Evolutionary conservation across 129 eudicot genomes (phyloP).

Genomic region (Cynara cardunculus): DNA sequence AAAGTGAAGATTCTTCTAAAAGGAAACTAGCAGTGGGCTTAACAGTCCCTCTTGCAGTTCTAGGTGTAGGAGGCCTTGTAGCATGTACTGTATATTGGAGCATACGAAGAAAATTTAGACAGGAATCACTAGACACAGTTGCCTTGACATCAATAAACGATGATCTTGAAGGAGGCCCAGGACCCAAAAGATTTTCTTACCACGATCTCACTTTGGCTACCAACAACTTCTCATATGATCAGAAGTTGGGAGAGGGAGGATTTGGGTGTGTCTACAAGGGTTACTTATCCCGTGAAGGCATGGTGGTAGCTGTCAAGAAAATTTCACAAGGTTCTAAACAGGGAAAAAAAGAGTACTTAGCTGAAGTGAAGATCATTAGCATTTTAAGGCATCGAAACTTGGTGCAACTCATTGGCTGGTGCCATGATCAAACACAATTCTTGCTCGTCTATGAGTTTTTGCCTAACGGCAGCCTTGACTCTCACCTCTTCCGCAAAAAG

Average conservation of each 20-base stretch:
- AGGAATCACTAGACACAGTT: not conserved
- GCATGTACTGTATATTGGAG: not conserved
- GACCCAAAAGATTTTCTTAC: conserved; percentile 1
- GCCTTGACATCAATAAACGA: conserved; percentile 14
- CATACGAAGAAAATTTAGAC: not conserved
- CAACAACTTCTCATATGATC: not conserved
- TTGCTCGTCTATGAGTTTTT: conserved; percentile 40
- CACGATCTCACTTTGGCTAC: not conserved
- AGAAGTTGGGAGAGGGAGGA: not conserved
- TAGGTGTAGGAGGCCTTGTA: not conserved
- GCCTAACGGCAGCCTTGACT: conserved; percentile 37
- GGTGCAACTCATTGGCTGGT: conserved; percentile 39
- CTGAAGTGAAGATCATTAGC: conserved; percentile 38
- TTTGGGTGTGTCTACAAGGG: conserved; percentile 15
- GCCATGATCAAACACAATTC: conserved; percentile 30
- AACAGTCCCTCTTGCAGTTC: not conserved
- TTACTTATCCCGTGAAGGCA: not conserved
- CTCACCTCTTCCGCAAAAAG: conserved; percentile 21
- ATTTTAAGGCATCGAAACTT: conserved; percentile 32
- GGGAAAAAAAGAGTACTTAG: conserved; percentile 33
- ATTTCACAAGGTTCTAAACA: conserved; percentile 29
- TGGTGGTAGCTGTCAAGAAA: conserved; percentile 32
- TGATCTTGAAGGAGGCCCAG: conserved; percentile 30
- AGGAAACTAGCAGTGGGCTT: not conserved
- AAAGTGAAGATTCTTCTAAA: not conserved